phyloP scores from a whole-genome alignment of 352 stramenopile species.

The Peronospora tabacina region DNA sequence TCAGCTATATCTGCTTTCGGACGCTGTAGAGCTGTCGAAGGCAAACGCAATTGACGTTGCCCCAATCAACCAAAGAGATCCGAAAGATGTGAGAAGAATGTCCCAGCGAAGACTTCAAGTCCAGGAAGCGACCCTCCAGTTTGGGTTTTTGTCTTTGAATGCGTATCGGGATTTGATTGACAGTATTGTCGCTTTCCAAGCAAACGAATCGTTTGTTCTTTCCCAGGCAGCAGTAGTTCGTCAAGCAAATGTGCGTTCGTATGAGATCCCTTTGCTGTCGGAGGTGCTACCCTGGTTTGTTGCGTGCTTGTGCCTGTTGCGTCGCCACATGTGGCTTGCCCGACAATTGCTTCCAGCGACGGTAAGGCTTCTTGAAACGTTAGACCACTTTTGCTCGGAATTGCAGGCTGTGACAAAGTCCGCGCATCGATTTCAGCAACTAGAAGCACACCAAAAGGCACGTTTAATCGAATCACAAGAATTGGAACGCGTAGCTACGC shows the following conservation, averaged over 20 bases:
- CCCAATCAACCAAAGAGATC: slow-evolving; percentile 3
- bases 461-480: slow-evolving; percentile 59
- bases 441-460: slow-evolving; percentile 55
- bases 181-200: slow-evolving; percentile 37
- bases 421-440: slow-evolving; percentile 49
- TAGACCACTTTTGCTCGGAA: slow-evolving; percentile 75
- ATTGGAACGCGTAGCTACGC: slow-evolving; percentile 42
- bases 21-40: slow-evolving; percentile 63
- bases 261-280: slow-evolving; percentile 46
- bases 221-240: slow-evolving; percentile 16
- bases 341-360: slow-evolving; percentile 58
- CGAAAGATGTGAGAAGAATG: slow-evolving; percentile 8
- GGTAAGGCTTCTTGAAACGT: slow-evolving; percentile 47
- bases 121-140: slow-evolving; percentile 63
- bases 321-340: slow-evolving; percentile 72
- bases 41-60: slow-evolving; percentile 16
- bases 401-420: slow-evolving; percentile 52
- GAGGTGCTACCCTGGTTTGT: slow-evolving; percentile 73
- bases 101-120: slow-evolving; percentile 36
- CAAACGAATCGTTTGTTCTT: slow-evolving; percentile 42
- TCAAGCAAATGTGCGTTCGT: slow-evolving; percentile 34
- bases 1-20: slow-evolving; percentile 65
- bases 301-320: slow-evolving; percentile 67
- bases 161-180: slow-evolving; percentile 48
- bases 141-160: slow-evolving; percentile 56